Base-by-base conservation (phyloP, 805 yeast species). In the Lachancea nothofagi region DNA sequence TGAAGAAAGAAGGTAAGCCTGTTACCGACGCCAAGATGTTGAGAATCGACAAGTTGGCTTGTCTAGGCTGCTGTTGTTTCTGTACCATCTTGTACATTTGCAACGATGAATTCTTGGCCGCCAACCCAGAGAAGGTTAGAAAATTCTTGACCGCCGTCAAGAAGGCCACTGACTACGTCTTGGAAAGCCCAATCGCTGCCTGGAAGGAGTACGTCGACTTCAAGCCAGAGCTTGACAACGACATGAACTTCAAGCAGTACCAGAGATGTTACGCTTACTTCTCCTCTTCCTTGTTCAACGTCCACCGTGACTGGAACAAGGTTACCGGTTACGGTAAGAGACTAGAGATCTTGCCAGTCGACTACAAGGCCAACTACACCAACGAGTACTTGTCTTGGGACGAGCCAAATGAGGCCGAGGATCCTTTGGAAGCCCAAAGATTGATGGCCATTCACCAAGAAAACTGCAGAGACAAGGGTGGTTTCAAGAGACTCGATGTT, bases 21-120 rank as follows among this genome's bases (percentile, higher is more conserved):
- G 55, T 61, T 25, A 51, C 59, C 33, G 77, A 71, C 30, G 78
- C 73, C 41, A 68, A 72, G 50, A 74, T 74, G 79, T 59, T 74
- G 51, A 66, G 79, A 61, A 74, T 74, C 49, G 79, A 74, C 52
- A 63, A 66, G 48, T 61, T 74, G 49, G 79, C 79, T 17, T 75
- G 74, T 46, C 61, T 74, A 40, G 79, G 79, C 12, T 74, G 79
- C 54, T 74, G 79, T 54, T 74, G 79, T 49, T 74, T 74, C 71
- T 74, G 79, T 49, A 70, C 78, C 32, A 70, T 74, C 43, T 62
- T 74, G 50, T 73, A 72, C 67, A 74, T 74, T 48, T 66, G 64
- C 48, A 74, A 74, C 53, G 79, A 74, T 49, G 57, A 64, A 29
- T 74, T 73, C 54, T 61, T 74, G 50, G 62, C 59, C 9, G 59